Base-by-base conservation (phyloP, 2,329 filamentous ascomycete species). In the Nemania diffusa region DNA sequence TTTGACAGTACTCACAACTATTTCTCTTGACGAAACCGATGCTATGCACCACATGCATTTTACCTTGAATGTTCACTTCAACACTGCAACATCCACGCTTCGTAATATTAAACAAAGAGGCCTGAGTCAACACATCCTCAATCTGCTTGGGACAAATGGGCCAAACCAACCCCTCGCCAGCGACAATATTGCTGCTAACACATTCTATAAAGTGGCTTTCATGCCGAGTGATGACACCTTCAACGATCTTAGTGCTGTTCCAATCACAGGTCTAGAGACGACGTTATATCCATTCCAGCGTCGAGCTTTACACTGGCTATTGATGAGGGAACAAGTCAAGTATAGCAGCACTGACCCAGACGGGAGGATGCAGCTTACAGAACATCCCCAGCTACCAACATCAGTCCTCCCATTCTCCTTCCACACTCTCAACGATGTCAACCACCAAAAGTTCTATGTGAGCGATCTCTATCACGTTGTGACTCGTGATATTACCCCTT, bases 271-370 rank as follows among this genome's bases (percentile, higher is more conserved):
- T 27, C 80, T 85, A 57, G 80, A 79, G 51, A 83, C 88, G 0
- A 80, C 79, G 0, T 79, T 94, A 0, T 94, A 89, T 74, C 91
- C 91, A 0, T 94, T 93, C 67, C 92, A 94, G 77, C 87, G 87
- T 62, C 82, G 91, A 66, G 87, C 91, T 1, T 82, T 94, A 2
- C 83, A 88, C 55, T 95, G 92, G 92, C 81, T 94, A 65, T 77
- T 94, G 52, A 79, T 80, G 48, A 85, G 90, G 52, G 92, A 95
- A 79, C 88, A 88, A 4, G 84, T 88, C 2, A 75, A 80, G 24
- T 89, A 85, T 83, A 69, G 51, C 6, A 58, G 68, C n/a, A 58
- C 57, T 7, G 44, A 57, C 26, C 48, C 72, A 22, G 64, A 69
- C 44, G 71, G 58, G 26, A 24, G 53, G 32, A 17, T 71, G 37